Evolutionary conservation across 83 land plant species (phyloP).

Genomic region (Thuja plicata): DNA sequence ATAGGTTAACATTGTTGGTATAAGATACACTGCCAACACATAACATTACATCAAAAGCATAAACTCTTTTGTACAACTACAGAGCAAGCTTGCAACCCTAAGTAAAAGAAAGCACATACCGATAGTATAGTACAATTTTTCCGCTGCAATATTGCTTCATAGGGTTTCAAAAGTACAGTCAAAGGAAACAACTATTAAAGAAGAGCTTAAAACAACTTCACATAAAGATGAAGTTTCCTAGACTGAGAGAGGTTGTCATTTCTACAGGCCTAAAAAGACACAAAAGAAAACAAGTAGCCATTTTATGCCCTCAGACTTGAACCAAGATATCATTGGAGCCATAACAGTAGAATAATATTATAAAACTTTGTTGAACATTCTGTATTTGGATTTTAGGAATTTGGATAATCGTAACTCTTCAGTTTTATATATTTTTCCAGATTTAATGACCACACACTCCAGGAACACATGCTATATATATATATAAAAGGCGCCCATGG

Average conservation of each 20-base stretch:
- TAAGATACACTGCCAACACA: not conserved
- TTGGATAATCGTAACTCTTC: too few relatives aligned
- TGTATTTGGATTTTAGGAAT: too few relatives aligned
- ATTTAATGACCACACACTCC: too few relatives aligned
- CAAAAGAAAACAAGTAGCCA: too few relatives aligned
- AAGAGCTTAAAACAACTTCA: not conserved
- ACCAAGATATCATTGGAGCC: not conserved
- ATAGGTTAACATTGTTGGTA: not conserved
- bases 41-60: not conserved
- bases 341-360: not conserved
- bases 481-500: too few relatives aligned
- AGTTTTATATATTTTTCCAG: too few relatives aligned
- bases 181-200: not conserved
- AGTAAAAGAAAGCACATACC: too few relatives aligned
- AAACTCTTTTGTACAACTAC: slow-evolving; percentile 46
- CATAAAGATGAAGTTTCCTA: not conserved
- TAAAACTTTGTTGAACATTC: not conserved
- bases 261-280: not conserved
- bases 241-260: slow-evolving; percentile 3
- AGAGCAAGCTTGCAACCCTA: too few relatives aligned
- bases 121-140: not conserved
- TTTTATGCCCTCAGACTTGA: not conserved
- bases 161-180: not conserved
- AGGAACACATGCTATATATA: too few relatives aligned
- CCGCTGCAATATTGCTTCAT: not conserved